phyloP scores from a whole-genome alignment of 1,284 basidiomycete species.

The Irpex sp. region DNA sequence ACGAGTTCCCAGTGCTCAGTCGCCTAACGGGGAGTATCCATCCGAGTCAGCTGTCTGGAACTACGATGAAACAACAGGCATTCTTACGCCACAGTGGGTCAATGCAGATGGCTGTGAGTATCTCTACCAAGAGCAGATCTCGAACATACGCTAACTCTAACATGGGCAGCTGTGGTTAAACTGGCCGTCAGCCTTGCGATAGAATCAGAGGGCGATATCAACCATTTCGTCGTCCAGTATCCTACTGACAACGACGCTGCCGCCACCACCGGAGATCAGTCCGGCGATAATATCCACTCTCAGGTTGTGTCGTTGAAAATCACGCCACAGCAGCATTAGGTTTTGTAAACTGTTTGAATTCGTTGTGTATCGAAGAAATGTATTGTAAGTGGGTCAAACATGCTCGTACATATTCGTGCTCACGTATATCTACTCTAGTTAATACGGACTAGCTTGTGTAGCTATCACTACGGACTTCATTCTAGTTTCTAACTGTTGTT shows the following conservation, averaged over 20 bases:
- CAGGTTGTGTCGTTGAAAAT: background rate
- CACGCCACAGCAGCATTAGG: background rate
- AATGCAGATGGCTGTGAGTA: slow-evolving; percentile 19
- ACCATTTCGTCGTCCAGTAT: background rate
- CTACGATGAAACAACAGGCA: slow-evolving; percentile 5
- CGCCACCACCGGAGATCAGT: background rate
- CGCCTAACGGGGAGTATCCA: slow-evolving; percentile 6
- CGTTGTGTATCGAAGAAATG: background rate
- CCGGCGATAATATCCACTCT: background rate
- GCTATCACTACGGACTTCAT: background rate
- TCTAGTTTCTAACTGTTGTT: background rate
- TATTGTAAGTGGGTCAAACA: background rate
- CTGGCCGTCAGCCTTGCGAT: background rate
- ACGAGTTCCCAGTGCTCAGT: slow-evolving; percentile 18
- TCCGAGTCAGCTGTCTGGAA: slow-evolving; percentile 22
- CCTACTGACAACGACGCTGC: background rate
- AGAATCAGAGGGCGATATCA: background rate
- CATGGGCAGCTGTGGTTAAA: background rate
- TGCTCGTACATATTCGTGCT: background rate
- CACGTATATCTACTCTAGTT: background rate
- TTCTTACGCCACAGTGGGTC: slow-evolving; percentile 18
- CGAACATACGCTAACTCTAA: background rate
- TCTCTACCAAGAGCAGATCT: background rate
- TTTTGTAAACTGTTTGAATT: background rate
- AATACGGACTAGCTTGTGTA: background rate